Base-by-base conservation (phyloP, 768 basidiomycete species). In the Boletus bicolor region DNA sequence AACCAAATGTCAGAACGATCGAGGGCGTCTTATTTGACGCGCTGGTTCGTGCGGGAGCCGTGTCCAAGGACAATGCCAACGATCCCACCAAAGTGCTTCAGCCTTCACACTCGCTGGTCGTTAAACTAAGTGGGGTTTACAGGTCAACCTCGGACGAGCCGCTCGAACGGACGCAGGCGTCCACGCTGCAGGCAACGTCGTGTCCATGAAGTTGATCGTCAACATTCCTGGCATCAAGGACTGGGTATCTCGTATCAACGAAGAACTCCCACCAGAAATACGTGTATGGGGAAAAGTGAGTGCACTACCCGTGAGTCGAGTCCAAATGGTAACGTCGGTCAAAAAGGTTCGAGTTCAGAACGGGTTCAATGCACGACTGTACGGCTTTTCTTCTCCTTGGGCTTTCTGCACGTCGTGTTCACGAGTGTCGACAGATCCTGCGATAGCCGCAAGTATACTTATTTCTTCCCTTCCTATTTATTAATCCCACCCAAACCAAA, bases 121-220 rank as follows among this genome's bases (percentile, higher is more conserved):
- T 49, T 2, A 8, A 30, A 44, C 41, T 26, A 41, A 54, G 14
- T 26, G 41, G 19, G 17, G 7, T 48, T n/a, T 3, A 34, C 64
- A 95, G 91, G 91, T 96, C 49, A 81, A 78, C 46, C 82, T 98
- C 12, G 85, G 83, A 21, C 84, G 97, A 32, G 93, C 96, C 8
- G 97, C 97, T 19, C 80, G 97, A 9, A 99, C 97, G 1, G 97
- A 99, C 70, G 91, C 95, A 2, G 97, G 97, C 26, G 97, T 99
- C 7, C 95, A 97, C 68, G 97, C 97, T 12, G 94, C 94, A 24
- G 91, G 95, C 10, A 99, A 99, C 68, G 75, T 95, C 30, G 89
- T 98, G 3, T 89, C 91, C 26, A 79, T 97, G 65, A 97, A 97
- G 72, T 81, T 96, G 80, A 97, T 97, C 64, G 78, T 83, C 24